Conservation (phyloP, 106 monocot species). For the Iris macrosiphon region DNA sequence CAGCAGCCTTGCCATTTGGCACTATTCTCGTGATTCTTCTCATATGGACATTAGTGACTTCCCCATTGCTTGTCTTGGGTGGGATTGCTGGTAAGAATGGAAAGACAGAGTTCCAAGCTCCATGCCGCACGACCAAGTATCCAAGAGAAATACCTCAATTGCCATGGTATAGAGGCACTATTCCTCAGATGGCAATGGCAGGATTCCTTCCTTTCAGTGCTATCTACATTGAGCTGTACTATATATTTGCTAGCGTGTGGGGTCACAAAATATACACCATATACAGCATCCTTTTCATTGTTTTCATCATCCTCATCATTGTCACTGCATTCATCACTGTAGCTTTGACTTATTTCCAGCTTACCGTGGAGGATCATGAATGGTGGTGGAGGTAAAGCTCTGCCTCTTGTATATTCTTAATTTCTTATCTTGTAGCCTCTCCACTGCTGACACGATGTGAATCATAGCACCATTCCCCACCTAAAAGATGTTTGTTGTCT, state of each 20-base stretch:
- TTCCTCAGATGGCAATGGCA: constrained; percentile 66
- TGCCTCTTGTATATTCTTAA: too few relatives aligned
- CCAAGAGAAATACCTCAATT: constrained; percentile 55
- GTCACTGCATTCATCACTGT: constrained; percentile 65
- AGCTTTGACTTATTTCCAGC: constrained; percentile 55
- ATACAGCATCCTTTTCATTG: constrained; percentile 57
- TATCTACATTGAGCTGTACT: constrained; percentile 60
- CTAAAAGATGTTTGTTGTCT: too few relatives aligned
- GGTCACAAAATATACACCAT: constrained; percentile 67
- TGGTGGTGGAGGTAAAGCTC: constrained; percentile 85
- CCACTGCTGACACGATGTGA: too few relatives aligned
- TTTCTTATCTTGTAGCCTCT: too few relatives aligned
- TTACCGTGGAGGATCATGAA: constrained; percentile 63
- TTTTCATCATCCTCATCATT: constrained; percentile 62
- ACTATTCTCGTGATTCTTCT: constrained; percentile 59
- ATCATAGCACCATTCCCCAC: too few relatives aligned
- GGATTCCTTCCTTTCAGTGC: constrained; percentile 66
- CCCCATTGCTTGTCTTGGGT: constrained; percentile 51
- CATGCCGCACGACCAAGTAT: constrained; percentile 56
- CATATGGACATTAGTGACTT: constrained; percentile 60
- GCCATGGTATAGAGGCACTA: constrained; percentile 50
- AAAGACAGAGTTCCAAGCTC: constrained; percentile 52
- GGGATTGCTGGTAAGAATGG: constrained; percentile 58
- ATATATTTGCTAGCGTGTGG: constrained; percentile 69
- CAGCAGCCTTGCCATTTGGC: constrained; percentile 57